Percentiles rank a stretch among this genome's conserved stretches.
These are phyloP conservation scores for Ustilago curta DNA, from an alignment of 1,284 basidiomycete species.

Conservation along the genomic window DNA sequence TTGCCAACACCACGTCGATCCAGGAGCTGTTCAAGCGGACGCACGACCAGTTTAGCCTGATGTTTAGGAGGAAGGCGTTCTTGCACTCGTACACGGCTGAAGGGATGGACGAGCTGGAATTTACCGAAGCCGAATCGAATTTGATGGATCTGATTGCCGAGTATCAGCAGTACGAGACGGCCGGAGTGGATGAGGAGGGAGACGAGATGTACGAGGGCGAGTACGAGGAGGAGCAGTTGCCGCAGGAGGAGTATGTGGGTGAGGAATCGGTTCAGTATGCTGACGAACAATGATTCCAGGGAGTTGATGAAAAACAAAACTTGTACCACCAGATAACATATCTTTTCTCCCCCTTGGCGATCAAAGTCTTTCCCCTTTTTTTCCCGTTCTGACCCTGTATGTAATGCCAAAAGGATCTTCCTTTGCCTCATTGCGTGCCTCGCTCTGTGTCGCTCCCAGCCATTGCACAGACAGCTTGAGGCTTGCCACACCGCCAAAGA, in stretches of 20 bases:
- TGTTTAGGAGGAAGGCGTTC: conserved; percentile 70
- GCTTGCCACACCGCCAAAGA: too few relatives aligned
- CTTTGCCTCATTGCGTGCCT: not conserved
- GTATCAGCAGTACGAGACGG: conserved; percentile 66
- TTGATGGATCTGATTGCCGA: conserved; percentile 71
- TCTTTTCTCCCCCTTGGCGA: not conserved
- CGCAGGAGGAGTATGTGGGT: not conserved
- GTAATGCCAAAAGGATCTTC: not conserved
- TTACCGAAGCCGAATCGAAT: conserved; percentile 69
- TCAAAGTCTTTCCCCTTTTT: not conserved
- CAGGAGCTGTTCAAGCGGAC: conserved; percentile 66
- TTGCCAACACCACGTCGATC: conserved; percentile 69
- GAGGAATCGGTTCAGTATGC: conserved; percentile 43
- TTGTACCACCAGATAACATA: conserved; percentile 1
- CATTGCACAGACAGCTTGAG: not conserved
- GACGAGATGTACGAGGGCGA: conserved; percentile 54
- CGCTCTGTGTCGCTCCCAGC: not conserved
- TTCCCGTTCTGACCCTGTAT: not conserved
- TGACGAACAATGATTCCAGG: conserved; percentile 32
- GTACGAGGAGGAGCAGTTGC: conserved; percentile 26
- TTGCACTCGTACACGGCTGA: conserved; percentile 70
- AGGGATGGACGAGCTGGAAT: conserved; percentile 71
- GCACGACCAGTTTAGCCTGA: conserved; percentile 68
- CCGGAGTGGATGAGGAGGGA: conserved; percentile 70
- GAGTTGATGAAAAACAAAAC: not conserved